Conservation (phyloP, 2,329 filamentous ascomycete species). For the Diplodia sapinea region DNA sequence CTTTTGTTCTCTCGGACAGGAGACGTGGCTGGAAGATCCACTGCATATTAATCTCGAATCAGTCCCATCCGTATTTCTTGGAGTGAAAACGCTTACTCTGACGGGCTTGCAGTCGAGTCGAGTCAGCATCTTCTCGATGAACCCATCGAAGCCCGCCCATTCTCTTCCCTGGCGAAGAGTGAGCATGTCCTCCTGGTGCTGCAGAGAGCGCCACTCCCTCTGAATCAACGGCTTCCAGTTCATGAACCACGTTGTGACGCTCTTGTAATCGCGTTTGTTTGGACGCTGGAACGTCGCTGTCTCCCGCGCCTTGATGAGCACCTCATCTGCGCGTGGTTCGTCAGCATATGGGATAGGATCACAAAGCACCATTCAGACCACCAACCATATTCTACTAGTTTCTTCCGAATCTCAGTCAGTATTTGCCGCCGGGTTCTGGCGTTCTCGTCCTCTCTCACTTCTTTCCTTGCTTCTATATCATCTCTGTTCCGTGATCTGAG, state of each 20-base stretch:
- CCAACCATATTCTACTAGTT: conserved; percentile 46
- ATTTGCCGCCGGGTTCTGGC: conserved; percentile 36
- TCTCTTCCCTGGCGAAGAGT: conserved; percentile 49
- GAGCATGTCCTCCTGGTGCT: conserved; percentile 50
- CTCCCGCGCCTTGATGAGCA: conserved; percentile 48
- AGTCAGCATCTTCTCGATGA: conserved; percentile 45
- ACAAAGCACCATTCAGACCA: not conserved
- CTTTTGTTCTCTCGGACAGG: conserved; percentile 45
- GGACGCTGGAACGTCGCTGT: conserved; percentile 49
- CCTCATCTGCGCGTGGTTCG: conserved; percentile 39
- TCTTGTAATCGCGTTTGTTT: conserved; percentile 49
- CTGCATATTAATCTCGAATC: too few species aligned
- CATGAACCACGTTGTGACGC: conserved; percentile 46
- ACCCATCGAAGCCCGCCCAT: conserved; percentile 49
- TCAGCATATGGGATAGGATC: not conserved
- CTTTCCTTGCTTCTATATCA: not conserved
- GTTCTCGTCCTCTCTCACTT: not conserved
- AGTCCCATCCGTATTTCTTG: too few species aligned
- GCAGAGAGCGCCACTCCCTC: conserved; percentile 46
- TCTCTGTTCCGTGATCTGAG: not conserved
- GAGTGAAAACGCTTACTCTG: too few species aligned
- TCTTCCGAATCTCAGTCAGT: conserved; percentile 42
- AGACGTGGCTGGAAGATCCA: conserved; percentile 49
- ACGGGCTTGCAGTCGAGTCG: conserved; percentile 38
- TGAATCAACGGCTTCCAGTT: conserved; percentile 46